Conservation (phyloP, 179 eudicot species). For the Corrigiola litoralis region DNA sequence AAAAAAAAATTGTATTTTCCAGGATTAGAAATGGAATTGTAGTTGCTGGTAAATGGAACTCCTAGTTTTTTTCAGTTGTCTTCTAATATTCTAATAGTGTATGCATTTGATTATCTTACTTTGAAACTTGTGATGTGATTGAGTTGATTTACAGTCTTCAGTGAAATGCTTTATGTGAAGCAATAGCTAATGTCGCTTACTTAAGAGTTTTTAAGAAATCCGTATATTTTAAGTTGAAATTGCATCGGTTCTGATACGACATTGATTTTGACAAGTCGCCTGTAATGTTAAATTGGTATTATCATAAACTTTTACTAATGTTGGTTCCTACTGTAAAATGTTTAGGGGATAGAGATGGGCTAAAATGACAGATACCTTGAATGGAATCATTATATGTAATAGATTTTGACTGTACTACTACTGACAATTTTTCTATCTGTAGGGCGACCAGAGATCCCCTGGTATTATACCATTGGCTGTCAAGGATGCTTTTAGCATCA, state of each 20-base stretch:
- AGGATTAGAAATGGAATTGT: too few relatives aligned
- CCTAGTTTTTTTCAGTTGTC: too few relatives aligned
- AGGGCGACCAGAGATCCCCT: slow-evolving; percentile 99
- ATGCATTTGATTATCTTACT: not conserved
- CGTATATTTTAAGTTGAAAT: too few relatives aligned
- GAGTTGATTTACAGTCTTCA: not conserved
- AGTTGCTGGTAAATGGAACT: too few relatives aligned
- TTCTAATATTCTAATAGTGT: not conserved
- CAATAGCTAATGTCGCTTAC: not conserved
- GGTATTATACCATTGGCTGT: slow-evolving; percentile 99
- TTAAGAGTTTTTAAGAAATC: not conserved
- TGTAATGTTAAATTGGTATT: too few relatives aligned
- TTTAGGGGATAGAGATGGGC: too few relatives aligned
- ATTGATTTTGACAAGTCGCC: too few relatives aligned
- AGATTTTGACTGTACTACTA: not conserved
- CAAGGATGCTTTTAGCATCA: slow-evolving; percentile 97
- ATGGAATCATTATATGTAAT: not conserved
- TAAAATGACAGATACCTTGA: too few relatives aligned
- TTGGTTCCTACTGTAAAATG: too few relatives aligned
- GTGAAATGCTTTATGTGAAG: not conserved
- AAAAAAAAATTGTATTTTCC: too few relatives aligned
- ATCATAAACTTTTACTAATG: too few relatives aligned
- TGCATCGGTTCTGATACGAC: too few relatives aligned
- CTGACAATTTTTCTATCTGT: slow-evolving; percentile 14
- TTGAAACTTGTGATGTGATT: not conserved